Evolutionary conservation across 495 filamentous ascomycete species (phyloP).

Genomic region (Penicillium verhagenii): DNA sequence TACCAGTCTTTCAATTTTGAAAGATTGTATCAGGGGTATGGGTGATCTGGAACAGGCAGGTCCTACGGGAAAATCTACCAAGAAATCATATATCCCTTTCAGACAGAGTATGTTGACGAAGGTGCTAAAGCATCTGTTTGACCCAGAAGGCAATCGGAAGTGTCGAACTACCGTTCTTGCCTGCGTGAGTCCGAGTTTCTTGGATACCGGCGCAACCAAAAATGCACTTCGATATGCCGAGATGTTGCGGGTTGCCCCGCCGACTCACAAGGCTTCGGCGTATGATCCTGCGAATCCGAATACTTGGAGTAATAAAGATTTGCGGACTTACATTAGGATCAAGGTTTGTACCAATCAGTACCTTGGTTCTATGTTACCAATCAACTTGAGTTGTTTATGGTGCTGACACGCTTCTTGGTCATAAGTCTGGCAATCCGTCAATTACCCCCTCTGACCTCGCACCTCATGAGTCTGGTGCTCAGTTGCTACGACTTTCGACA

Average conservation of each 20-base stretch:
- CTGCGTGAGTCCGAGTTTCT: conserved; percentile 21
- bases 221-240: conserved; percentile 20
- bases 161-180: conserved; percentile 34
- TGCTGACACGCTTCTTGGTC: not conserved
- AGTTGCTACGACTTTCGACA: conserved; percentile 4
- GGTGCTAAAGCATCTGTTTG: conserved; percentile 34
- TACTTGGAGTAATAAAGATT: conserved; percentile 13
- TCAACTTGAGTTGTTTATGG: not conserved
- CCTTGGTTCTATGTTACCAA: not conserved
- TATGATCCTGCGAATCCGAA: conserved; percentile 9
- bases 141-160: conserved; percentile 8
- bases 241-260: conserved; percentile 3
- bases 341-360: conserved; percentile 2
- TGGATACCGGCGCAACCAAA: conserved; percentile 13
- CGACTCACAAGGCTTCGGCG: not conserved
- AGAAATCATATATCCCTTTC: conserved; percentile 33
- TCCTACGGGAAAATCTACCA: conserved; percentile 2
- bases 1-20: conserved; percentile 38
- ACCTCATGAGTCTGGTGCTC: conserved; percentile 8
- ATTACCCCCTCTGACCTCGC: conserved; percentile 6
- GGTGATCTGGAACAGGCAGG: not conserved
- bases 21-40: conserved; percentile 39
- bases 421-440: conserved; percentile 12
- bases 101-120: conserved; percentile 35
- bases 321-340: conserved; percentile 7